Conservation (phyloP, 768 basidiomycete genomes). For the Fistulinella prunicolor region DNA sequence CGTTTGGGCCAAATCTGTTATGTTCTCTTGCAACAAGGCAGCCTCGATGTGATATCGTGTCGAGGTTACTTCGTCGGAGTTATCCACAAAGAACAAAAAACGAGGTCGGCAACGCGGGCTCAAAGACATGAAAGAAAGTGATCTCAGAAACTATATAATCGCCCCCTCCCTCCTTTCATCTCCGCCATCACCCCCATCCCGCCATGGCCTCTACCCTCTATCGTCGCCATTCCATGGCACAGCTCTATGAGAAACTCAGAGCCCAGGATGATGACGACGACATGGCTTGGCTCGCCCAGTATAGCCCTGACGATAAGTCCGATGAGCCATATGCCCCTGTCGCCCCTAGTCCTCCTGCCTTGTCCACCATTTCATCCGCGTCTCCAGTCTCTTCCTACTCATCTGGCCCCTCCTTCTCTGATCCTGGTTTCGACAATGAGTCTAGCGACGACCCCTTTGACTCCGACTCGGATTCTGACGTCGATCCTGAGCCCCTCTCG, state of each 20-base stretch:
- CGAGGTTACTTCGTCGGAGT: conserved; percentile 37
- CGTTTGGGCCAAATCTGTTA: conserved; percentile 13
- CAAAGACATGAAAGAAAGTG: conserved; percentile 39
- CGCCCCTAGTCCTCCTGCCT: conserved; percentile 15
- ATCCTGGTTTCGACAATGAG: conserved; percentile 21
- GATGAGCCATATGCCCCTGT: conserved; percentile 24
- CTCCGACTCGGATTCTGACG: conserved; percentile 32
- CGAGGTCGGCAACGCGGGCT: conserved; percentile 39
- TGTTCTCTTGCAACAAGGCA: conserved; percentile 30
- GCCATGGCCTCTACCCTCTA: conserved; percentile 32
- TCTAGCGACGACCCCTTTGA: conserved; percentile 23
- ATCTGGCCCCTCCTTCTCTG: conserved; percentile 18
- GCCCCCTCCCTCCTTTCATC: conserved; percentile 15
- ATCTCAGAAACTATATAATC: conserved; percentile 32
- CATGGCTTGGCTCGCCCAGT: conserved; percentile 35
- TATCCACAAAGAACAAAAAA: conserved; percentile 39
- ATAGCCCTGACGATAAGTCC: conserved; percentile 32
- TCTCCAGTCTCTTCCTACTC: conserved; percentile 27
- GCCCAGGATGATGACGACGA: conserved; percentile 36
- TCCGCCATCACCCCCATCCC: conserved; percentile 11
- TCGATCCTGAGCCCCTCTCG: conserved; percentile 23
- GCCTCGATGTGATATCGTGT: conserved; percentile 36
- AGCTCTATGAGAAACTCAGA: conserved; percentile 34
- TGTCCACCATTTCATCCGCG: conserved; percentile 29
- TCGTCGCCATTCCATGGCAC: conserved; percentile 36